Evolutionary conservation across 2,329 filamentous ascomycete species (phyloP), one percentile per base, ranked within the genome.

Genomic region (Epichloe gansuensis): DNA sequence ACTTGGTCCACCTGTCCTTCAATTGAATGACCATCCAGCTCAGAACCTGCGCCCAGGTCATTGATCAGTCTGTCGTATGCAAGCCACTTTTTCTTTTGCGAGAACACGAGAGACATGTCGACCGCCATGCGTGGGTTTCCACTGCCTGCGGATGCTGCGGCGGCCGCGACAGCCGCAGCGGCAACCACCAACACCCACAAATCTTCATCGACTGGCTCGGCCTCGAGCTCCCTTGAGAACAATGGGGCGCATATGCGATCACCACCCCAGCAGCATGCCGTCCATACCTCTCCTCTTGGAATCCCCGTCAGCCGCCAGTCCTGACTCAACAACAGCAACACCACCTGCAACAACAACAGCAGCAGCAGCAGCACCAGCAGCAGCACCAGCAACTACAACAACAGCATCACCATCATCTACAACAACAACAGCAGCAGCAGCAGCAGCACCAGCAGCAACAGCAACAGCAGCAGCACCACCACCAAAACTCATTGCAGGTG

Each of bases 371-470:
- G 8, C 28, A 55, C 17, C 49, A 42, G 23, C n/a, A n/a, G n/a
- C 58, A 54, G 38, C 55, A 55, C 3, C 61, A 63, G 39, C 64
- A 62, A 15, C 67, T 65, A n/a, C 28, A 31, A 4, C 28, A 31
- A 31, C 28, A 31, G 8, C 28, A 31, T 11, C 28, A 31, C 11
- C 28, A 31, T 31, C 28, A 31, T 31, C 28, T 31, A 37, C 61
- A 63, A 37, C 64, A 62, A 9, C 67, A 66, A 11, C 51, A 48
- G 4, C 62, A 67, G 41, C 51, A 52, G 28, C 57, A 54, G 11
- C 52, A 55, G 21, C 49, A 41, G 13, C 58, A 54, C n/a, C 55
- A 55, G 2, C 47, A 41, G 0, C 47, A 49, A 1, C 47, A 49
- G 0, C 62, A 67, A 39, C 51, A 52, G n/a, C 57, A 54, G 2